Evolutionary conservation across 164 flowering plant genomes (phyloP), one percentile per base, ranked within the genome.

Genomic region (Sextonia rubra): DNA sequence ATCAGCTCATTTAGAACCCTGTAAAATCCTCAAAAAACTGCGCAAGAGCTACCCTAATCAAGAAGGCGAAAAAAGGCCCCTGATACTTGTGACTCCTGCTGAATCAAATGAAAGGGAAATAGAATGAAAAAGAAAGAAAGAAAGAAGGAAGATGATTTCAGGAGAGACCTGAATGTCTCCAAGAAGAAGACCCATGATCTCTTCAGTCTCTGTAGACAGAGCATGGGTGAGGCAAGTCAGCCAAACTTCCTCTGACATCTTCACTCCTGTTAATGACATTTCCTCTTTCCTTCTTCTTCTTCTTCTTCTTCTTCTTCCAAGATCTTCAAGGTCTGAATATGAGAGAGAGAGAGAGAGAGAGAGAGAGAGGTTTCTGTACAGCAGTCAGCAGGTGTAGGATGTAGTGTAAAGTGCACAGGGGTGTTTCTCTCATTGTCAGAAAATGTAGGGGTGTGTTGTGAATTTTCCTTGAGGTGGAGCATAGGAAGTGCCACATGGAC

Each of bases 141-240:
- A 47, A 47, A 47, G 7, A 52, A 52, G 58, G 58, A 20, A 52
- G 7, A 52, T 3, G 0, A 20, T 15, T 3, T 12, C 20, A 52
- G 58, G 1, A 20, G 20, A 8, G 23, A 92, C 98, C 92, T 91
- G 84, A 75, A 93, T 87, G 73, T 96, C 99, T 12, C 99, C 98
- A 49, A 93, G 95, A 65, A 96, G 93, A 71, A 93, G 97, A 47
- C 98, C 99, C 98, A 96, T 92, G 85, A 91, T 92, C 84, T 96
- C 97, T 77, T 93, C 98, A 4, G 92, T 93, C 81, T 93, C 95
- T 0, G 98, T 95, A 30, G 97, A 89, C 85, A 93, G 83, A 76
- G 98, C 92, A 66, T 93, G 99, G 47, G 97, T 91, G 47, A 90
- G 82, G 72, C 99, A 95, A 2, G 97, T 93, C 58, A 90, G 74